A percentile compares a stretch with the other conserved stretches of the same genome.
phyloP scores from a whole-genome alignment of 1,284 basidiomycete species.

The Moniliella sp. region DNA sequence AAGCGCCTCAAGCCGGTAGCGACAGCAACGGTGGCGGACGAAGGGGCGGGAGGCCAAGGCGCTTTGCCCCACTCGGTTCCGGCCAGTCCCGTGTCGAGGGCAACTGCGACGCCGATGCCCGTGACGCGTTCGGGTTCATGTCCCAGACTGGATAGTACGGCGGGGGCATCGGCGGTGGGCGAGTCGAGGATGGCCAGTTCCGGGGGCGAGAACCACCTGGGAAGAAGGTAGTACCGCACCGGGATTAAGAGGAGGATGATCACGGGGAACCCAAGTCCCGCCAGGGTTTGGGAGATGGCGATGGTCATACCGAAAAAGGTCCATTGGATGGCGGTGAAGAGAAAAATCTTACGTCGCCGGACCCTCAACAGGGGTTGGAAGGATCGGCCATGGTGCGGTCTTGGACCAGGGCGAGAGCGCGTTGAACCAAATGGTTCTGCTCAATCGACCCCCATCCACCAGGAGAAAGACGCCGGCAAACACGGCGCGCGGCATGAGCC shows the following conservation, averaged over 20 bases:
- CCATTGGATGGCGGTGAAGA: slow-evolving; percentile 60
- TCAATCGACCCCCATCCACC: slow-evolving; percentile 43
- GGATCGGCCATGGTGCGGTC: slow-evolving; percentile 35
- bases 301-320: slow-evolving; percentile 70
- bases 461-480: slow-evolving; percentile 29
- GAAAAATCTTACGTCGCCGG: slow-evolving; percentile 51
- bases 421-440: slow-evolving; percentile 64
- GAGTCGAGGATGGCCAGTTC: slow-evolving; percentile 70
- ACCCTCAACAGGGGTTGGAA: slow-evolving; percentile 46
- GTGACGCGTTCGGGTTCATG: slow-evolving; percentile 19
- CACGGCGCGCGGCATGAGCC: slow-evolving; percentile 24
- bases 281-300: slow-evolving; percentile 69
- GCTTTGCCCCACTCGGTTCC: neutral
- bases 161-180: slow-evolving; percentile 46
- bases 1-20: too few relatives aligned
- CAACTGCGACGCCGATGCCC: slow-evolving; percentile 11
- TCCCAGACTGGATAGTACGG: slow-evolving; percentile 24
- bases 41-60: too few relatives aligned
- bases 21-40: too few relatives aligned
- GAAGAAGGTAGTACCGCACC: slow-evolving; percentile 51
- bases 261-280: slow-evolving; percentile 61
- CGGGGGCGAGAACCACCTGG: slow-evolving; percentile 53
- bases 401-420: slow-evolving; percentile 61
- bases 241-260: slow-evolving; percentile 75
- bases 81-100: slow-evolving; percentile 6